Evolutionary conservation across 2,329 filamentous ascomycete species (phyloP), one percentile per base, ranked within the genome.

Genomic region (Penicillium verrucosum): DNA sequence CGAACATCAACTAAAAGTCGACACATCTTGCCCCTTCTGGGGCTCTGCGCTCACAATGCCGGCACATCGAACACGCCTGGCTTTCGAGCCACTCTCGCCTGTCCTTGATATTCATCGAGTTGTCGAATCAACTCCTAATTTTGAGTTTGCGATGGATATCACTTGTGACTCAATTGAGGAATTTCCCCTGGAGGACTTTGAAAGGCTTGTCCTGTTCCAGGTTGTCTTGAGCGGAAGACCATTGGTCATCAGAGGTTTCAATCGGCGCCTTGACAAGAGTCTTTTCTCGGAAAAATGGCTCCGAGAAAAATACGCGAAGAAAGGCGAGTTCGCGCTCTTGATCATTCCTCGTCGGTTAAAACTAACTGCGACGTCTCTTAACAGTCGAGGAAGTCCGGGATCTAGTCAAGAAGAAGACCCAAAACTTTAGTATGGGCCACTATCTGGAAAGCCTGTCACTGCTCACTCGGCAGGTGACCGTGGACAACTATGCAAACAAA

Each of bases 21-120:
- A 37, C 5, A 47, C 16, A 32, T 21, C 21, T 32, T 32, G 29
- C 8, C 45, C 44, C 25, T 10, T 38, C 46, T 43, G 14, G 18
- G 50, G 41, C 32, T 30, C 8, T 30, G 8, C n/a, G 11, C n/a
- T 47, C 38, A 11, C 21, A 9, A 96, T 96, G 92, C 89, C 90
- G 53, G 82, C 88, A 14, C 80, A 88, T 57, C 86, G 92, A 66
- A 90, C 90, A 0, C 88, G 91, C 69, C 91, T 92, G 16, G 90
- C 92, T 50, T 97, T 97, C 73, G 91, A 96, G 73, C 92, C 93
- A 1, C 89, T 97, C 45, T 85, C 92, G 0, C 92, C 92, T 0
- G 85, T 93, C 68, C 85, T 97, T 56, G 88, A 97, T 70, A 80
- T 97, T 16, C 78, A 85, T 38, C 77, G 78, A 1, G 80, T 97